Evolutionary conservation across 257 asterid genomes (phyloP).

Genomic region (Solanum ahanhuiri): DNA sequence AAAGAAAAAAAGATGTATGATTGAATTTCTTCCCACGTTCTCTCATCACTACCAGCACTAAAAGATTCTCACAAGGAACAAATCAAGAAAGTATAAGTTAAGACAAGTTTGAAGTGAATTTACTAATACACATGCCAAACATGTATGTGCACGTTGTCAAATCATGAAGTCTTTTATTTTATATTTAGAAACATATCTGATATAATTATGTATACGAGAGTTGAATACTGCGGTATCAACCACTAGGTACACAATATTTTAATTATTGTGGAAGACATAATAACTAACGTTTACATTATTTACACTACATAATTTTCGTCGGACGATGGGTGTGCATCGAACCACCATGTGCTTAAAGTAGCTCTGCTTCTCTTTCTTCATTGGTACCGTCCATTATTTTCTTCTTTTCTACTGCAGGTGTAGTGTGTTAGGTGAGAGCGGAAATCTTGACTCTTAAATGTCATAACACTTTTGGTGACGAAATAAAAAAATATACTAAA

Average conservation of each 20-base stretch:
- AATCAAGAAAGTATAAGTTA: background rate
- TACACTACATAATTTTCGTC: no score
- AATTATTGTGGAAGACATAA: background rate
- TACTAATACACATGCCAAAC: background rate
- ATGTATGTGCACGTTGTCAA: background rate
- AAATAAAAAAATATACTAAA: background rate
- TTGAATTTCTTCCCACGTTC: background rate
- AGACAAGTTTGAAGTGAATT: background rate
- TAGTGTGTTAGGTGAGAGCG: background rate
- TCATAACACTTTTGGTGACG: background rate
- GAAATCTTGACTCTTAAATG: background rate
- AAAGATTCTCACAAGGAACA: background rate
- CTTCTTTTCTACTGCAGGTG: background rate
- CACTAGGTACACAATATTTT: background rate
- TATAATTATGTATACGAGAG: background rate
- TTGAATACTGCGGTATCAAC: background rate
- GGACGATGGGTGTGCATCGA: background rate
- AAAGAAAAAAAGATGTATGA: background rate
- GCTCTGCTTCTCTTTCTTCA: background rate
- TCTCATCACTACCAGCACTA: background rate
- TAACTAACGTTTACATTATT: background rate
- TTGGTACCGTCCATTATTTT: background rate
- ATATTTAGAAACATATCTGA: background rate
- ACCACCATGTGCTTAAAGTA: no score
- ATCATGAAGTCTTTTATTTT: background rate